These are phyloP conservation scores for Candida silvicultrix DNA, from an alignment of 805 yeast genomes.

Conservation along the genomic window DNA sequence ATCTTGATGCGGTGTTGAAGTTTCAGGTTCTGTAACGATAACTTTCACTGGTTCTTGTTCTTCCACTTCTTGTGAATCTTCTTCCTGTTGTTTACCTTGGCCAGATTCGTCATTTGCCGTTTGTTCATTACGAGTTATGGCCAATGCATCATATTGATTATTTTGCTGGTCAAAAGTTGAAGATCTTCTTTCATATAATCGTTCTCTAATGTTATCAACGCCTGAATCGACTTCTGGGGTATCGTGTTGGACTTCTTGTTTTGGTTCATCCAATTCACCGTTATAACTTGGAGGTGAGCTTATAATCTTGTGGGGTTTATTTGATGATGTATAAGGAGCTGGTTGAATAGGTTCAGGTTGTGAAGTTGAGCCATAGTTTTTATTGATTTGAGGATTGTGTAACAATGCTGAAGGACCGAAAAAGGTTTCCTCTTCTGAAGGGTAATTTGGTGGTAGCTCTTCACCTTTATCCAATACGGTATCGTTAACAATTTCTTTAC, in stretches of 20 bases:
- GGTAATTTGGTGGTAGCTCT: conserved; percentile 65
- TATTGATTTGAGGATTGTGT: neutral
- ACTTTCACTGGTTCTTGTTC: neutral
- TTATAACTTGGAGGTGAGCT: conserved; percentile 21
- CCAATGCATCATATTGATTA: conserved; percentile 15
- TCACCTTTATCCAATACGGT: conserved; percentile 65
- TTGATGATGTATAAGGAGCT: neutral
- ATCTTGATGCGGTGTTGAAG: neutral
- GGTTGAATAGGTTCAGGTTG: neutral
- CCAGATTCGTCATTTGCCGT: too few species aligned
- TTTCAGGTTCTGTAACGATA: neutral
- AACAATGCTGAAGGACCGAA: conserved; percentile 39
- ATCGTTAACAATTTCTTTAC: conserved; percentile 36
- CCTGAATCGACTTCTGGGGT: conserved; percentile 1
- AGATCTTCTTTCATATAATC: conserved; percentile 27
- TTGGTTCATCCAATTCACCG: conserved; percentile 19
- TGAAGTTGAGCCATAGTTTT: neutral
- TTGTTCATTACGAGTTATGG: too few species aligned
- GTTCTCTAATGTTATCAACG: conserved; percentile 10
- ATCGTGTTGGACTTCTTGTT: conserved; percentile 4
- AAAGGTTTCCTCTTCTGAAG: conserved; percentile 55
- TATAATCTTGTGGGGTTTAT: conserved; percentile 3
- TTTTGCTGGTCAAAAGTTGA: conserved; percentile 26
- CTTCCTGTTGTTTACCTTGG: too few species aligned
- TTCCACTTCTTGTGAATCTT: neutral